Base-by-base conservation (phyloP, 805 yeast species). In the Candida xyloterini region DNA sequence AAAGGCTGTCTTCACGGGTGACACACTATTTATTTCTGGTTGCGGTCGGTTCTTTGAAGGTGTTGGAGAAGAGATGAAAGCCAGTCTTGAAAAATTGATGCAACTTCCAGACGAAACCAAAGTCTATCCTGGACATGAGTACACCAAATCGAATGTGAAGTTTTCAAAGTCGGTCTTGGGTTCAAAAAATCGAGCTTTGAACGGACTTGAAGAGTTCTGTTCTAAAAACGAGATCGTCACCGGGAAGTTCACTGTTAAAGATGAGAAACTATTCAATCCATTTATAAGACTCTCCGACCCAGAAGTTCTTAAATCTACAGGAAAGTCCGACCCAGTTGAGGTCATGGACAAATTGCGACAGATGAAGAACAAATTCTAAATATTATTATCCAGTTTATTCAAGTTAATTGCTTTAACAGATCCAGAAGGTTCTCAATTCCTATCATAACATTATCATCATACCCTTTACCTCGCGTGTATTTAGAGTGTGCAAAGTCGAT, bases 21-120 rank as follows among this genome's bases (percentile, higher is more conserved):
- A 93, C 63, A 93, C 99, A 0, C 68, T 93, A 30, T 93, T 93
- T 65, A 84, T 77, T 31, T 86, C 91, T 30, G 99, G 99, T 2
- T 90, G 97, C 60, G 99, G 99, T 9, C 72, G 98, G 38, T 93
- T 93, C 64, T 93, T 93, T 58, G 99, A 93, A 65, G 99, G 99
- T 2, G 69, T 73, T 10, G 89, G 90, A 0, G 64, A 62, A 27
- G 83, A 93, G 57, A 93, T 93, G 99, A 75, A 82, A 50, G 47
- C 51, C 1, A 75, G 95, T 0, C 70, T 93, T 53, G 79, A 78
- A 51, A 60, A 66, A 14, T 68, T 93, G 43, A 83, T 73, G 3
- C 52, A 55, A 20, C 69, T 91, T 37, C 90, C 95, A 0, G 62
- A 66, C 15, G 82, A 78, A 8, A 88, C 97, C 0, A 60, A 62